Percentiles rank a stretch among this genome's conserved stretches.
Evolutionary conservation across 495 filamentous ascomycete genomes (phyloP).

Genomic region (Pseudoneurospora amorphoporcata): DNA sequence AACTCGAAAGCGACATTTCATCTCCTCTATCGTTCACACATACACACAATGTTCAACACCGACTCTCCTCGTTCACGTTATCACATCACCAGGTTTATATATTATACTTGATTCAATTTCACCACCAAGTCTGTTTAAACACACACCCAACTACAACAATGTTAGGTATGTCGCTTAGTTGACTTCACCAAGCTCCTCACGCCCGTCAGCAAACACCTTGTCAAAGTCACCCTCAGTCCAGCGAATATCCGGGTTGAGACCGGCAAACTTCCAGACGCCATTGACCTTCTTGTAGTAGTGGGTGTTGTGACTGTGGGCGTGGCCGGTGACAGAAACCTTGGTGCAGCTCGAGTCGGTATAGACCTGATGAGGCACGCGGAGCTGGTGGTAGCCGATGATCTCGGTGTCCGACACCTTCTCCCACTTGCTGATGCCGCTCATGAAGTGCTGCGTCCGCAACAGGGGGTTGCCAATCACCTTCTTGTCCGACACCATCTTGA

Average conservation of each 20-base stretch:
- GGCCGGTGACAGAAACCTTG: conserved; percentile 49
- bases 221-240: conserved; percentile 66
- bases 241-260: conserved; percentile 57
- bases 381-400: conserved; percentile 64
- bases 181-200: conserved; percentile 30
- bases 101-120: neutral
- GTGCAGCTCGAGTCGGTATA: conserved; percentile 45
- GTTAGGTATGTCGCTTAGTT: conserved; percentile 1
- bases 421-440: conserved; percentile 59
- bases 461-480: conserved; percentile 59
- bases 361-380: conserved; percentile 61
- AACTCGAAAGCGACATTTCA: neutral
- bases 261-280: conserved; percentile 76
- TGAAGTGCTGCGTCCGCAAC: conserved; percentile 68
- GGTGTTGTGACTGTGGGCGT: conserved; percentile 60
- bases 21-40: neutral
- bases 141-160: conserved; percentile 9
- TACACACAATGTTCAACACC: neutral
- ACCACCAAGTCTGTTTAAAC: neutral
- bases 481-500: conserved; percentile 56
- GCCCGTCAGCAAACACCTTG: conserved; percentile 34
- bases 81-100: neutral
- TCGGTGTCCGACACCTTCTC: conserved; percentile 57
- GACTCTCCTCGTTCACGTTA: neutral
- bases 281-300: conserved; percentile 67